Evolutionary conservation across 208 protist genomes (phyloP), one percentile per base, ranked within the genome.

Genomic region (Trypanosoma brucei): DNA sequence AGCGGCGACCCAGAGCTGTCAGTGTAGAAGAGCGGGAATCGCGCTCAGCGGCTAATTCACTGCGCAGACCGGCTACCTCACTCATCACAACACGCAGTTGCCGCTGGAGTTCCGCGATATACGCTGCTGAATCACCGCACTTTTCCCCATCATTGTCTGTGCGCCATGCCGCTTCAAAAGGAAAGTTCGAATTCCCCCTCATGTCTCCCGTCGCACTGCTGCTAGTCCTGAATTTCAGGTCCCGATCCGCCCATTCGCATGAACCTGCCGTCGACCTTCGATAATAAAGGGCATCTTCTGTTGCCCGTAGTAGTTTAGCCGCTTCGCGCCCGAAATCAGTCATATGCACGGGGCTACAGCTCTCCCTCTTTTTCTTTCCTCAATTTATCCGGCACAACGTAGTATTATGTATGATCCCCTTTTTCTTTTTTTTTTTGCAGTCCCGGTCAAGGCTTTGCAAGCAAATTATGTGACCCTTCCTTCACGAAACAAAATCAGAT

Each of bases 21-120:
- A 94, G 55, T 0, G 83, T 73, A 30, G 79, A 65, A 51, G 76
- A 74, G 37, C 88, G 84, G 6, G 69, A 62, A 13, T 94, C 88
- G 1, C 83, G 81, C 59, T 94, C 88, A 3, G 71, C 72, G 34
- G 71, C 52, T 34, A 92, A 70, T 56, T 90, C 84, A 6, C 62
- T 54, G 14, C 85, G 80, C 37, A 94, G 75, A 8, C 65, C 55
- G 30, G 65, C 65, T 14, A 94, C 68, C 64, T 94, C 84, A 2
- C 50, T 53, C 73, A 94, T 72, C 0, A 67, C 78, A 1, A 82
- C 55, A 11, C 72, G 74, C 35, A 94, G 76, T 67, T 92, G 83
- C 3, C 79, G 70, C 31, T 78, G 66, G 34, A 94, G 61, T 50
- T 86, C 80, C 42, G 69, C 53, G 49, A 80, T 52, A 2, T 4